phyloP scores from a whole-genome alignment of 1,139 yeast genomes.

The Saccharomyces hybrid region DNA sequence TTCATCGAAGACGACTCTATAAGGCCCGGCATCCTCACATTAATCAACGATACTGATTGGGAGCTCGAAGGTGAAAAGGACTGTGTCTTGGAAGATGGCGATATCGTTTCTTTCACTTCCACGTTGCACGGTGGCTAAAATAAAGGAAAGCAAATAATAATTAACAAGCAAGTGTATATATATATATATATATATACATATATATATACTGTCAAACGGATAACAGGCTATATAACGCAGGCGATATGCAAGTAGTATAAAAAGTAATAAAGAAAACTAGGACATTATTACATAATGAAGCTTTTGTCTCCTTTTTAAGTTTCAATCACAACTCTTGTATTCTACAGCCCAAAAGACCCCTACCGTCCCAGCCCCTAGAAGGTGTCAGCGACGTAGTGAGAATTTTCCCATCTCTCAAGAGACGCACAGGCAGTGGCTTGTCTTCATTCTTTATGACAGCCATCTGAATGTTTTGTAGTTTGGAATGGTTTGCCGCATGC shows the following conservation, averaged over 20 bases:
- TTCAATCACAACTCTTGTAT: neutral
- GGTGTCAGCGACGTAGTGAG: slow-evolving; percentile 40
- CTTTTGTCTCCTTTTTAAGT: neutral
- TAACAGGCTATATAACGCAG: neutral
- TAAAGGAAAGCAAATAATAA: neutral
- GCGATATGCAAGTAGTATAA: neutral
- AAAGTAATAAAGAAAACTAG: no score
- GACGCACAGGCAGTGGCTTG: slow-evolving; percentile 13
- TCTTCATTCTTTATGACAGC: slow-evolving; percentile 16
- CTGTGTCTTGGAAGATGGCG: slow-evolving; percentile 67
- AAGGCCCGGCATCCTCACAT: slow-evolving; percentile 86
- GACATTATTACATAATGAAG: neutral
- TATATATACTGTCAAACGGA: neutral
- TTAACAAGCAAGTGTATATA: neutral
- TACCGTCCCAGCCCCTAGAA: slow-evolving; percentile 55
- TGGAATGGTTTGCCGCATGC: slow-evolving; percentile 46
- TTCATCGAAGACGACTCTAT: slow-evolving; percentile 74
- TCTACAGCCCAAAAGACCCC: slow-evolving; percentile 64
- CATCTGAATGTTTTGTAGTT: slow-evolving; percentile 30
- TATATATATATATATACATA: neutral
- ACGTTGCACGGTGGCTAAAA: slow-evolving; percentile 87
- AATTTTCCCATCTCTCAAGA: slow-evolving; percentile 14
- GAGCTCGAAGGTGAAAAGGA: slow-evolving; percentile 86
- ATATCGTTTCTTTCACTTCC: slow-evolving; percentile 78
- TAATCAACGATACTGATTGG: slow-evolving; percentile 96